These are phyloP conservation scores for Kuraishia floccosa DNA, from an alignment of 805 yeast genomes.

Conservation along the genomic window DNA sequence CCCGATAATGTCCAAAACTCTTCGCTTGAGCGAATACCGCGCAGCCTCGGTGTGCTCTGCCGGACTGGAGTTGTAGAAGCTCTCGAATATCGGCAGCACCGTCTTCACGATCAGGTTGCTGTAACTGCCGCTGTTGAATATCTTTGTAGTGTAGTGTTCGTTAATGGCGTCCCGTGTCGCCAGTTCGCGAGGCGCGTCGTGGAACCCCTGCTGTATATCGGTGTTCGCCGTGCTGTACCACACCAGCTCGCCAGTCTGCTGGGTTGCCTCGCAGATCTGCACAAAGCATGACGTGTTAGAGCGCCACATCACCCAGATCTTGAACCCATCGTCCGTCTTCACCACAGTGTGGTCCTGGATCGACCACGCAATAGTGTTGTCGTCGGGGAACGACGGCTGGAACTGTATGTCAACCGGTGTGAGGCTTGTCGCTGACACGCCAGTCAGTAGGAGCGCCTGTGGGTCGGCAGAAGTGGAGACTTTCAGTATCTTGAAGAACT, in stretches of 20 bases:
- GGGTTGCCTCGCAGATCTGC: constrained; percentile 9
- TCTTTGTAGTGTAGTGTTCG: constrained; percentile 28
- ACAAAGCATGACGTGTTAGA: constrained; percentile 10
- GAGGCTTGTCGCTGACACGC: background rate
- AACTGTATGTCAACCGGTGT: background rate
- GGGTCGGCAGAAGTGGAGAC: constrained; percentile 5
- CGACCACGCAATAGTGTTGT: constrained; percentile 9
- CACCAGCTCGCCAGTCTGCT: constrained; percentile 1
- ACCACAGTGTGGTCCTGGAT: constrained; percentile 11
- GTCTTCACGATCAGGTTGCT: constrained; percentile 36
- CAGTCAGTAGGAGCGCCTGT: background rate
- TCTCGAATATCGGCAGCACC: constrained; percentile 38
- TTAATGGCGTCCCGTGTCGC: constrained; percentile 7
- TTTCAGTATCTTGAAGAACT: constrained; percentile 11
- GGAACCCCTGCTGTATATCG: constrained; percentile 1
- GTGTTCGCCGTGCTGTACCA: constrained; percentile 9
- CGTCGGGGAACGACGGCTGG: background rate
- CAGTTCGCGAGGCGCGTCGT: constrained; percentile 6
- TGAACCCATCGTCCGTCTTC: constrained; percentile 2
- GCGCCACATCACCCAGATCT: constrained; percentile 14
- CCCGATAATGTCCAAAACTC: background rate
- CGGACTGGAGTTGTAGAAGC: constrained; percentile 22
- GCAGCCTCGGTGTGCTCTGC: background rate
- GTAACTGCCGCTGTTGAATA: constrained; percentile 39
- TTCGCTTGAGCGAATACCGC: background rate